Conservation (phyloP, 768 basidiomycete genomes). For the Leccinum broughii region DNA sequence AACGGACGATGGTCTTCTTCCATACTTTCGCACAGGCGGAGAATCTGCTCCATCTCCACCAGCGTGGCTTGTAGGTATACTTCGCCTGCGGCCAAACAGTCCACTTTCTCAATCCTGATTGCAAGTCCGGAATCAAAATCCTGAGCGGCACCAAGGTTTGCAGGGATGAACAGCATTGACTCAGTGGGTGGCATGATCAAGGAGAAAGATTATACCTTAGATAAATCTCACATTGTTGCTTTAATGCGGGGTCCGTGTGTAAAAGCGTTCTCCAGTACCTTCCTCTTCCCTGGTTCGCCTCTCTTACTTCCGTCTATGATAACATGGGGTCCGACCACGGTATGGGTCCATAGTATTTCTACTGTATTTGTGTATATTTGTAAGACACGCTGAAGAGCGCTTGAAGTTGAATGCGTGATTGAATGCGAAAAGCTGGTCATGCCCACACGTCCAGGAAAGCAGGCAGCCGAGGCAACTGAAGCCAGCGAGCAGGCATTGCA, state of each 20-base stretch:
- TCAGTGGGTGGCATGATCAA: neutral
- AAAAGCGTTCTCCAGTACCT: neutral
- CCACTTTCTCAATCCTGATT: neutral
- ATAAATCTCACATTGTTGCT: too few species aligned
- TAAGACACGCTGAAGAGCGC: too few species aligned
- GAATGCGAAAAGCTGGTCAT: too few species aligned
- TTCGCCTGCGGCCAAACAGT: conserved; percentile 1
- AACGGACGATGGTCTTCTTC: neutral
- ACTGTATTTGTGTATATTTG: neutral
- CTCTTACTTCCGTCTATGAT: too few species aligned
- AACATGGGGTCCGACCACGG: too few species aligned
- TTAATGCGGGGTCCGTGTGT: too few species aligned
- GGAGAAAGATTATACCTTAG: neutral
- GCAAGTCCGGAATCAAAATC: conserved; percentile 1
- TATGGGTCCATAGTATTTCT: too few species aligned
- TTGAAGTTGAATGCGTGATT: too few species aligned
- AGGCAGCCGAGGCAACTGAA: neutral
- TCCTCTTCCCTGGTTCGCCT: too few species aligned
- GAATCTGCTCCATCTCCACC: conserved; percentile 11
- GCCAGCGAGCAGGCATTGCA: neutral
- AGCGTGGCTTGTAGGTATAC: conserved; percentile 12
- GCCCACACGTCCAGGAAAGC: too few species aligned
- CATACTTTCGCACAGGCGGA: neutral
- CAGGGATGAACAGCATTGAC: too few species aligned
- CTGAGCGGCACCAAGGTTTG: conserved; percentile 1